phyloP scores from a whole-genome alignment of 306 rosid genomes.

The Sesbania bispinosa region DNA sequence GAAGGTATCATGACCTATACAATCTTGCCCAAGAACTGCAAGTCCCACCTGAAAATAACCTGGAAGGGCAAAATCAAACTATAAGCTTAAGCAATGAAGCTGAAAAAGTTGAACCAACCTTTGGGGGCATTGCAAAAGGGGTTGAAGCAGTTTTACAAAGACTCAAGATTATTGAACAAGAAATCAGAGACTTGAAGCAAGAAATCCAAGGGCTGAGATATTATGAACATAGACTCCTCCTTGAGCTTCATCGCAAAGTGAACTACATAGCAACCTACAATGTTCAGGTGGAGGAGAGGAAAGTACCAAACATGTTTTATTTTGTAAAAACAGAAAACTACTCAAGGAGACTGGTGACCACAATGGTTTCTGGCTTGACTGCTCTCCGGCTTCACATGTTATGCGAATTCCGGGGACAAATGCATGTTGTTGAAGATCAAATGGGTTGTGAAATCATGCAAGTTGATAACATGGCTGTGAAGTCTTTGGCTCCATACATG shows the following conservation, averaged over 20 bases:
- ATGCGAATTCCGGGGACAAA: conserved; percentile 78
- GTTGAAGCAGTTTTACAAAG: conserved; percentile 84
- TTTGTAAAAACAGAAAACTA: conserved; percentile 83
- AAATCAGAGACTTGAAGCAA: conserved; percentile 91
- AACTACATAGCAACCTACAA: conserved; percentile 79
- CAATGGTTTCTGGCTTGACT: conserved; percentile 74
- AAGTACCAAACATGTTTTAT: conserved; percentile 89
- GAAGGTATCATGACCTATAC: conserved; percentile 82
- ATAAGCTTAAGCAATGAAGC: conserved; percentile 40
- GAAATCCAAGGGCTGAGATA: conserved; percentile 93
- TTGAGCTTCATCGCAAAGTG: conserved; percentile 78
- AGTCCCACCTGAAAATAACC: conserved; percentile 62
- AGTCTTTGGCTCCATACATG: conserved; percentile 82
- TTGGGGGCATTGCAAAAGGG: conserved; percentile 97
- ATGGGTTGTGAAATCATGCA: conserved; percentile 90
- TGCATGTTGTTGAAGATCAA: conserved; percentile 95
- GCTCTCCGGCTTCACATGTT: conserved; percentile 92
- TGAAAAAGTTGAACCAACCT: conserved; percentile 62
- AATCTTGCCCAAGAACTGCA: conserved; percentile 88
- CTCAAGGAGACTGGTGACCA: conserved; percentile 77
- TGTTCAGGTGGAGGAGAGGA: conserved; percentile 87
- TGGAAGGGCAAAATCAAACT: conserved; percentile 52
- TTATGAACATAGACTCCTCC: conserved; percentile 82
- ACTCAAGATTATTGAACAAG: conserved; percentile 92
- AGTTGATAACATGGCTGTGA: conserved; percentile 74